A percentile compares a stretch with the other conserved stretches of the same genome.
These are phyloP conservation scores for Pyronema omphalodes DNA, from an alignment of 495 filamentous ascomycete genomes.

Conservation along the genomic window DNA sequence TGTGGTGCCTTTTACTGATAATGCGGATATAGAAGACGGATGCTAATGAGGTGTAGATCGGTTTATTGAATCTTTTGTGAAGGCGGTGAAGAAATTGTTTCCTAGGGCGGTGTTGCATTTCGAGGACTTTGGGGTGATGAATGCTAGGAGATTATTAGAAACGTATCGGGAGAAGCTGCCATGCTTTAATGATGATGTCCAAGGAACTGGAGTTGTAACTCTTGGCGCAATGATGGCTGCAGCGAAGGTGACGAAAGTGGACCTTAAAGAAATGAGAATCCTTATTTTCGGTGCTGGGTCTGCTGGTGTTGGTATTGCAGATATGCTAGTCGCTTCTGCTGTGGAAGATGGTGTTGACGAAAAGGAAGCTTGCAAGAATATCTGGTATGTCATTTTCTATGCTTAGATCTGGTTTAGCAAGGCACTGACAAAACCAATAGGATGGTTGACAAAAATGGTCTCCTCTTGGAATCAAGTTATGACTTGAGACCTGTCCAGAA, in stretches of 20 bases:
- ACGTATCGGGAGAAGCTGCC: slow-evolving; percentile 50
- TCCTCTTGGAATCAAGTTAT: slow-evolving; percentile 46
- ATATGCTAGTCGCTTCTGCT: slow-evolving; percentile 65
- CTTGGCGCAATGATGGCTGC: slow-evolving; percentile 62
- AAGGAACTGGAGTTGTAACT: slow-evolving; percentile 77
- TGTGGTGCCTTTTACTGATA: neutral
- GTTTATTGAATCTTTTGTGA: slow-evolving; percentile 59
- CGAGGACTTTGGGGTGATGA: slow-evolving; percentile 40
- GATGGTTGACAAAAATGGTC: slow-evolving; percentile 71
- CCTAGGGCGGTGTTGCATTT: slow-evolving; percentile 77
- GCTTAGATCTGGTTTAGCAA: neutral
- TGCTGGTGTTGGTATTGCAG: slow-evolving; percentile 52
- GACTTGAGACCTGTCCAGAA: slow-evolving; percentile 46
- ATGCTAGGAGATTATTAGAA: slow-evolving; percentile 52
- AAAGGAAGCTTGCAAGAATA: slow-evolving; percentile 59
- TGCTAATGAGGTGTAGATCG: slow-evolving; percentile 24
- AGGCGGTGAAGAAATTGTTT: slow-evolving; percentile 45
- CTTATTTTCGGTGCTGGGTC: slow-evolving; percentile 67
- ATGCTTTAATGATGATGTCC: slow-evolving; percentile 86
- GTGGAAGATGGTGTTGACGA: slow-evolving; percentile 36
- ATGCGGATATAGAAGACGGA: no score
- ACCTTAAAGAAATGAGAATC: slow-evolving; percentile 47
- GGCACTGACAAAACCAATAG: slow-evolving; percentile 25
- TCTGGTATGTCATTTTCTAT: slow-evolving; percentile 40
- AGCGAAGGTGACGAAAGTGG: slow-evolving; percentile 46